Base-by-base conservation (phyloP, 768 basidiomycete species). In the Boletus vinaceobasis region DNA sequence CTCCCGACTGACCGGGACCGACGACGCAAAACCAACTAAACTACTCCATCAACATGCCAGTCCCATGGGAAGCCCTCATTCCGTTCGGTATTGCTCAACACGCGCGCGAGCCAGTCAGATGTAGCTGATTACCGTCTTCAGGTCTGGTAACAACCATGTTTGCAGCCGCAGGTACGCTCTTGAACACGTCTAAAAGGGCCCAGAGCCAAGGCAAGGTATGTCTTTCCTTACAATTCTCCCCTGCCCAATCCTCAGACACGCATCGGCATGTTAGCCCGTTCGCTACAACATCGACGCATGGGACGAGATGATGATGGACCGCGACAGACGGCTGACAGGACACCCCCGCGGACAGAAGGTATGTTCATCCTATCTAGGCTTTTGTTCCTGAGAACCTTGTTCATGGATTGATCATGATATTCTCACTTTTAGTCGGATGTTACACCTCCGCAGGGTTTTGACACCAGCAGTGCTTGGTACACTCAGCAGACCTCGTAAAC, bases 51-150 rank as follows among this genome's bases (percentile, higher is more conserved):
- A 78, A 60, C 62, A 96, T 96, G 95, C 95, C 95, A 52, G 87
- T 97, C 63, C 95, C 94, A 62, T 98, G 90, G 88, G 94, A 98
- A 77, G 93, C 95, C 48, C 82, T 98, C 63, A 90, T 98, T 77
- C 95, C 95, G 44, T 94, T 95, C 67, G 95, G 95, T 94, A 48
- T 47, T 21, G 9, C 19, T 29, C 10, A 0, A 2, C 7, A 6
- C 15, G 13, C 17, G 7, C 14, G 7, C 2, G 0, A 7, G 32
- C 5, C 9, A 27, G 7, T 21, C n/a, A n/a, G 1, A 42, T 27
- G 17, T 40, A 52, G 40, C 68, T 56, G 40, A 65, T 38, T 10
- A 4, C 31, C 15, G 1, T n/a, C 8, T 27, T 14, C 45, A 95
- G 92, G 85, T 74, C 84, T 96, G 54, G 65, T 96, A 56, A 91